These are phyloP conservation scores for Drosera spatulata DNA, from an alignment of 179 eudicot genomes.

Conservation along the genomic window DNA sequence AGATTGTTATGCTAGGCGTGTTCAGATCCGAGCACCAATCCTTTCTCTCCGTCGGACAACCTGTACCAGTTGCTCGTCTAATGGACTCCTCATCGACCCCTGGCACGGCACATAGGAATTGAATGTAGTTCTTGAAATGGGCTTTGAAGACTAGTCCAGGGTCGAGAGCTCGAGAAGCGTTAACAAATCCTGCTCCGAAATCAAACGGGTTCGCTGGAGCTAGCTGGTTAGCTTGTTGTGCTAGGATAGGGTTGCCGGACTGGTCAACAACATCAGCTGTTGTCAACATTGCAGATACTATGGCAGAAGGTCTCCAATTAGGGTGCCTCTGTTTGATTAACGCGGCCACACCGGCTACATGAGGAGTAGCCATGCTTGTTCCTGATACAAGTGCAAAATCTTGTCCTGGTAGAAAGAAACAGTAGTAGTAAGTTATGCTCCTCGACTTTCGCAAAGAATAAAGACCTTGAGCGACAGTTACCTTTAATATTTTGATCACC, in stretches of 20 bases:
- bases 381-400: conserved; percentile 61
- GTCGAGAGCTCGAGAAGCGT: conserved; percentile 46
- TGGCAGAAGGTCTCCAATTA: conserved; percentile 55
- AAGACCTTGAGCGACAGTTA: neutral
- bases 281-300: conserved; percentile 68
- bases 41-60: conserved; percentile 28
- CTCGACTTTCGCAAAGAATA: no score
- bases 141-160: conserved; percentile 58
- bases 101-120: conserved; percentile 52
- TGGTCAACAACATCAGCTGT: conserved; percentile 33
- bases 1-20: conserved; percentile 37
- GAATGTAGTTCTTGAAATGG: conserved; percentile 32
- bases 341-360: conserved; percentile 64
- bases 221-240: conserved; percentile 34
- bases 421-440: neutral
- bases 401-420: conserved; percentile 32
- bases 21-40: conserved; percentile 58
- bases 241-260: conserved; percentile 39
- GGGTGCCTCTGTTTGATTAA: conserved; percentile 64
- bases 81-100: conserved; percentile 52
- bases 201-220: conserved; percentile 58
- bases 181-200: conserved; percentile 50
- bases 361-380: conserved; percentile 87
- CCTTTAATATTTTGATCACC: conserved; percentile 44
- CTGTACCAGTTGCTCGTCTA: conserved; percentile 35